These are phyloP conservation scores for Colletotrichum eleusines DNA, from an alignment of 2,329 filamentous ascomycete species.

Conservation along the genomic window DNA sequence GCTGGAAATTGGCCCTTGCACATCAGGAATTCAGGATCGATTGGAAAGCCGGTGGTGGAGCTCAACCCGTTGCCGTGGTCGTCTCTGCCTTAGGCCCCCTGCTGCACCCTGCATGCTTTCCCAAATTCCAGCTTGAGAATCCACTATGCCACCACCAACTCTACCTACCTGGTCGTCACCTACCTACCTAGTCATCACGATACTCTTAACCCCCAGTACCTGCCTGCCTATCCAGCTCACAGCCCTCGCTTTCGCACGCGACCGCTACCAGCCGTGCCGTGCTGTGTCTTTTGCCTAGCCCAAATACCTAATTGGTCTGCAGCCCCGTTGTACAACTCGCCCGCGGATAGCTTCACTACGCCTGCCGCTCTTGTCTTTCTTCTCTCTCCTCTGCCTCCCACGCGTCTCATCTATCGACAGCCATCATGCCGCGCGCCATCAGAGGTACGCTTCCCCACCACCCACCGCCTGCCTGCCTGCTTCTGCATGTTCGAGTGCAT, in stretches of 20 bases:
- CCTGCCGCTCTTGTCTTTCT: background rate
- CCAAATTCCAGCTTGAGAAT: background rate
- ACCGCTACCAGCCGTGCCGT: background rate
- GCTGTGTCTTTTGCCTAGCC: too few species aligned
- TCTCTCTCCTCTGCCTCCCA: background rate
- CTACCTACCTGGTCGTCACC: too few species aligned
- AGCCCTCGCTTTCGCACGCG: background rate
- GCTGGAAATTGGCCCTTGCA: constrained; percentile 22
- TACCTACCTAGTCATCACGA: constrained; percentile 4
- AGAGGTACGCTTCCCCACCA: constrained; percentile 56
- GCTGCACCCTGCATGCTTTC: background rate
- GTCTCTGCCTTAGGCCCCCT: constrained; percentile 7
- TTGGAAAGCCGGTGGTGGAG: background rate
- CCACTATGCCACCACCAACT: constrained; percentile 2
- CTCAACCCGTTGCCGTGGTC: background rate
- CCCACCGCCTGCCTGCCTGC: background rate
- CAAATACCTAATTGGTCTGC: background rate
- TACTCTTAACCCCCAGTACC: background rate
- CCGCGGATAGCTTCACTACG: constrained; percentile 6
- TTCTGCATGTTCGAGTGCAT: background rate
- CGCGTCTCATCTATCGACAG: constrained; percentile 40
- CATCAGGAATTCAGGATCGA: constrained; percentile 26
- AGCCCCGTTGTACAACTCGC: background rate
- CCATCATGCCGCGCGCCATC: constrained; percentile 67
- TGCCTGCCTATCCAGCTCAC: too few species aligned